Base-by-base conservation (phyloP, 108 stramenopile genomes). In the Fistulifera solaris region DNA sequence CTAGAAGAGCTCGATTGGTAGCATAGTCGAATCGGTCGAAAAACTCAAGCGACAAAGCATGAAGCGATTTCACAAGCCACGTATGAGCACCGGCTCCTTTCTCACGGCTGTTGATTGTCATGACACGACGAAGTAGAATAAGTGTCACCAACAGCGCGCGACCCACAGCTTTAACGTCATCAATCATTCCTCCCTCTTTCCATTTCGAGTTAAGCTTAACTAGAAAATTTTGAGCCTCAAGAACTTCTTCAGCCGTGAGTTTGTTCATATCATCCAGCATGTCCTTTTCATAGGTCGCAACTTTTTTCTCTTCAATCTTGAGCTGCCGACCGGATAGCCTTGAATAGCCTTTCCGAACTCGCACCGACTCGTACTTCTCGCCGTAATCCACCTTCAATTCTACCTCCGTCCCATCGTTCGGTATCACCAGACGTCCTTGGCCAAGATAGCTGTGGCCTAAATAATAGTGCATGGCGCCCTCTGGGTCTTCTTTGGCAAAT, bases 381-480 rank as follows among this genome's bases (percentile, higher is more conserved):
- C 53, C 53, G 18, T 54, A 54, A 21, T 54, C 38, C 18, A 54
- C 35, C 21, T 54, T 54, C n/a, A 54, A 17, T 15, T 54, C 53
- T 5, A 54, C 5, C 53, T 35, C 27, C n/a, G 27, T 54, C 5
- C 44, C 21, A 15, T 54, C 35, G 27, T 28, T 35, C 1, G 19
- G 23, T 13, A 54, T 35, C 14, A 16, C 8, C n/a, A 54, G 38
- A 3, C 12, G 38, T 5, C 53, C 23, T 2, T 57, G 35, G 7
- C 35, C 43, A 44, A 15, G 1, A 4, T 38, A 11, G 31, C 25
- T 31, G 38, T 62, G 51, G 17, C 63, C 63, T 7, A 64, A 22
- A 15, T 53, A 19, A 23, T 64, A 64, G 56, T 64, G 63, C 21
- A 64, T 25, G 16, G 43, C 22, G 12, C 61, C 61, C 19, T 43